These are phyloP conservation scores for Mallotus japonicus DNA, from an alignment of 441 rosid species.

Conservation along the genomic window DNA sequence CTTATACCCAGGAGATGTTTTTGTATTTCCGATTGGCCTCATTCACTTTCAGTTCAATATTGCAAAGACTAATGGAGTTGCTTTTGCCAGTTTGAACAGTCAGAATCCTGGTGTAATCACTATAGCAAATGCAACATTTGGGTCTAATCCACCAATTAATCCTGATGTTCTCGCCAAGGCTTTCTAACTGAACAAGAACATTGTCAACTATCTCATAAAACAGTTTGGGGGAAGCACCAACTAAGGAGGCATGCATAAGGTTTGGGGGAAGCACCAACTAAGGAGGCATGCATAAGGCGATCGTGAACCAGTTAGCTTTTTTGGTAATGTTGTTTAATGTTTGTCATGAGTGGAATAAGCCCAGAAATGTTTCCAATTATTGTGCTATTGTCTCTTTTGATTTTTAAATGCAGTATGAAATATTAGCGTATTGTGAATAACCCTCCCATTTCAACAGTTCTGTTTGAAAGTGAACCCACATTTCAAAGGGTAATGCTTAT, in stretches of 20 bases:
- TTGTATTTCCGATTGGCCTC: conserved; percentile 26
- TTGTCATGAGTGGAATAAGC: no score
- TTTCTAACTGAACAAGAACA: conserved; percentile 30
- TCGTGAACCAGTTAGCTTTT: background rate
- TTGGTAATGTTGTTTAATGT: background rate
- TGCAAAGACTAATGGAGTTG: conserved; percentile 30
- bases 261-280: no score
- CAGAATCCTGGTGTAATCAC: conserved; percentile 45
- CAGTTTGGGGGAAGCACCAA: conserved; percentile 1
- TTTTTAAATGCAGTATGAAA: background rate
- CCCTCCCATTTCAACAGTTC: no score
- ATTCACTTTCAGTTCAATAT: conserved; percentile 45
- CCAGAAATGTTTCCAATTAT: no score
- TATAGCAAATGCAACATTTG: conserved; percentile 32
- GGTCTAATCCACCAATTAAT: conserved; percentile 24
- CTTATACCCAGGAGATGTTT: no score
- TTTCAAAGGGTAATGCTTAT: background rate
- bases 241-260: background rate
- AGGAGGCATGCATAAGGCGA: background rate
- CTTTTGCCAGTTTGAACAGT: conserved; percentile 38
- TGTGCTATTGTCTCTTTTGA: background rate
- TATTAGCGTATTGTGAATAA: background rate
- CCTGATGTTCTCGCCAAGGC: conserved; percentile 31
- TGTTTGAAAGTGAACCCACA: background rate
- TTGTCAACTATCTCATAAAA: conserved; percentile 26